These are phyloP conservation scores for Lunularia cruciata DNA, from an alignment of 225 moss, liverwort and hornwort genomes.

Conservation along the genomic window DNA sequence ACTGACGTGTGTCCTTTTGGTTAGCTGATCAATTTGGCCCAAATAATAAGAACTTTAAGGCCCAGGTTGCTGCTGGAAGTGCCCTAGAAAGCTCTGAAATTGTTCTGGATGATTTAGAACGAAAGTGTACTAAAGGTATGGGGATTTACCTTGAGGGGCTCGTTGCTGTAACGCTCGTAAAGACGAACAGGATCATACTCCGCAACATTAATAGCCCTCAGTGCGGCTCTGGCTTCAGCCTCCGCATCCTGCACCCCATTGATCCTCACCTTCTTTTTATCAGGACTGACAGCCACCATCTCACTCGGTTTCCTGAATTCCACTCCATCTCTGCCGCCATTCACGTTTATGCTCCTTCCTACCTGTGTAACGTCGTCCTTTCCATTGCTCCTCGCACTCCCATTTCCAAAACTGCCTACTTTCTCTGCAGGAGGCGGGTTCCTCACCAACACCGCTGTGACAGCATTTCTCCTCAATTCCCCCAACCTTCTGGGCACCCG, in stretches of 20 bases:
- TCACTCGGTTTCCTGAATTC: constrained; percentile 20
- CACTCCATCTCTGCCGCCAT: constrained; percentile 10
- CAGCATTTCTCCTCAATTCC: constrained; percentile 7
- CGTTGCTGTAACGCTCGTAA: constrained; percentile 30
- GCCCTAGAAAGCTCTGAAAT: no score
- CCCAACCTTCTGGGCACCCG: neutral
- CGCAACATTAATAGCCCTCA: constrained; percentile 34
- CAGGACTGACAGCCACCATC: neutral
- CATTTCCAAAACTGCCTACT: constrained; percentile 23
- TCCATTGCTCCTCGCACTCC: constrained; percentile 16
- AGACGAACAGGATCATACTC: constrained; percentile 32
- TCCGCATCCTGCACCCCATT: constrained; percentile 24
- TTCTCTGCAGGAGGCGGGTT: constrained; percentile 21
- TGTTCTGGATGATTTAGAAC: no score
- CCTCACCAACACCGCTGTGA: constrained; percentile 31
- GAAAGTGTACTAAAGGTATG: no score
- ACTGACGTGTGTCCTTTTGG: no score
- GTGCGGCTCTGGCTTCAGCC: constrained; percentile 44
- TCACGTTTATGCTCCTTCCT: constrained; percentile 7
- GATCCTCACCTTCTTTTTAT: constrained; percentile 17
- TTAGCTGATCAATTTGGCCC: no score
- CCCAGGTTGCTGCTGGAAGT: no score
- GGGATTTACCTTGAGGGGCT: constrained; percentile 43
- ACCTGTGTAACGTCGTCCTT: constrained; percentile 18
- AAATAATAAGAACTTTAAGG: no score